Conservation (phyloP, 441 rosid species). For the Populus hybrid region DNA sequence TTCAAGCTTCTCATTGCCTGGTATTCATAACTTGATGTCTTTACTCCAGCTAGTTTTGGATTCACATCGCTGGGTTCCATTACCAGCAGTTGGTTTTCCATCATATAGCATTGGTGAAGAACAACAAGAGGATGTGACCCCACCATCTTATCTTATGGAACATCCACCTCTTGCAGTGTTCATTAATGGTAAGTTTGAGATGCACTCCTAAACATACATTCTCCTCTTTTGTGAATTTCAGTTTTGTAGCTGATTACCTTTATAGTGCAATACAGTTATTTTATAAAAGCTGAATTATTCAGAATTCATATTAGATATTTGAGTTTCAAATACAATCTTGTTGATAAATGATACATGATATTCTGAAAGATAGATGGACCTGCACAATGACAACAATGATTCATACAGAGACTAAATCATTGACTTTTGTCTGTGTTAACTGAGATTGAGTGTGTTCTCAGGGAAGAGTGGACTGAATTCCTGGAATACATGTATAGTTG, state of each 20-base stretch:
- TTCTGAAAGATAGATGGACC: background rate
- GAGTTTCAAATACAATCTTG: background rate
- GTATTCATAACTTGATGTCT: slow-evolving; percentile 23
- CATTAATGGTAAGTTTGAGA: slow-evolving; percentile 57
- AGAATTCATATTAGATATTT: slow-evolving; percentile 5
- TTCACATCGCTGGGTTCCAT: slow-evolving; percentile 95
- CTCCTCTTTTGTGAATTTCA: background rate
- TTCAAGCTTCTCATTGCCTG: slow-evolving; percentile 9
- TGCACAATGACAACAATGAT: background rate
- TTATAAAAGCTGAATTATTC: background rate
- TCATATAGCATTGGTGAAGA: slow-evolving; percentile 55
- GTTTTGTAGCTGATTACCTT: slow-evolving; percentile 3
- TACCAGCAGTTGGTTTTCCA: slow-evolving; percentile 85
- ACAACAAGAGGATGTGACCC: slow-evolving; percentile 82
- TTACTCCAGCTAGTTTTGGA: slow-evolving; percentile 84
- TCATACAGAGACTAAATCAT: background rate
- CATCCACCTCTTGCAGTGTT: slow-evolving; percentile 98
- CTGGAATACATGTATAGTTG: background rate
- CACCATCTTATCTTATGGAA: slow-evolving; percentile 92
- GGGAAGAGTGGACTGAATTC: background rate
- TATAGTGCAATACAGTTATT: background rate
- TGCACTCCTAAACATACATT: slow-evolving; percentile 4
- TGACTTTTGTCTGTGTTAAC: background rate
- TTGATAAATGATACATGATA: background rate
- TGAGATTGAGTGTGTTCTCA: background rate